Evolutionary conservation across 305 asterid species (phyloP), one percentile per base, ranked within the genome.

Genomic region (Plantago coronopus): DNA sequence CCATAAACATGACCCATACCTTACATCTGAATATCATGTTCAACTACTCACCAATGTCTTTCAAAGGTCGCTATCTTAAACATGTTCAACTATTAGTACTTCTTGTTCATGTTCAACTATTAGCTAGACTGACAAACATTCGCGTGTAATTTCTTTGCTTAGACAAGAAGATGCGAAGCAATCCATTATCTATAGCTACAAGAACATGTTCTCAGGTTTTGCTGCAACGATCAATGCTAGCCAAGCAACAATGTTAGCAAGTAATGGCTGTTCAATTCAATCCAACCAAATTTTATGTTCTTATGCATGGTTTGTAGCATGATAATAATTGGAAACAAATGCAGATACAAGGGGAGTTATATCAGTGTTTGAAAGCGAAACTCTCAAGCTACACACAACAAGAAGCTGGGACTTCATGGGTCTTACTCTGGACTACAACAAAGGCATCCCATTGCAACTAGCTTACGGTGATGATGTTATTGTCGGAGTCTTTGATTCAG

Each of bases 341-440:
- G 77, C 85, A 84, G 89, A 69, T 62, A 69, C 51, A 21, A 67
- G 62, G 63, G 89, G 83, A 18, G 89, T 82, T 59, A 53, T 80
- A 68, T 85, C 94, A 0, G 85, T 85, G 58, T 85, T 80, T 64
- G 73, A 71, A 71, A 85, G 94, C 74, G 58, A 69, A 68, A 67
- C 61, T 2, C 66, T 80, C 48, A 51, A 61, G 31, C 40, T 82
- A 66, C 82, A 78, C 72, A 82, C 94, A n/a, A 85, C 89, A 19
- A 80, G 89, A 74, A 85, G 89, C 84, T 85, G 89, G 89, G 89
- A 82, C 63, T 85, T 85, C 38, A 73, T 82, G 78, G 89, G 87
- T 2, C 89, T 85, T 31, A 62, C 65, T 50, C 54, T 74, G 37
- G 83, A 78, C 69, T 29, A 69, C 57, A 45, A 44, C n/a, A 31